Evolutionary conservation across 176 grass and related monocot species (phyloP), one percentile per base, ranked within the genome.

Genomic region (Alloteropsis semialata): DNA sequence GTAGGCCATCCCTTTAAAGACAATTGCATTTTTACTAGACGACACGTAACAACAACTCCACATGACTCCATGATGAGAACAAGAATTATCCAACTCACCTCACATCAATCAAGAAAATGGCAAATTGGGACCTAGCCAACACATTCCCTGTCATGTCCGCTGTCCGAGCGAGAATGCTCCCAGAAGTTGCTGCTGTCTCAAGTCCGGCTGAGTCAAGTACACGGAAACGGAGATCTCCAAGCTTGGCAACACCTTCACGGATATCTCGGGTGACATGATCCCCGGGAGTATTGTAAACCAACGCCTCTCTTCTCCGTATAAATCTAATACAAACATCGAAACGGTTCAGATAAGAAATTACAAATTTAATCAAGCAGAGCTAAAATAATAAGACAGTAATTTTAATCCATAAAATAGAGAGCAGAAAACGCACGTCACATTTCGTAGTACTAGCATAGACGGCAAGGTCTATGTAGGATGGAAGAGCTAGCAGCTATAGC

Each of bases 41-140:
- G 75, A 70, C 71, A 56, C 59, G 59, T 33, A 44, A 32, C 50
- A 48, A 75, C 29, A 30, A 18, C 22, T 77, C 29, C 9, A 65
- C 29, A 54, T 28, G 16, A 83, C 16, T 73, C 58, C 19, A 86
- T 38, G 55, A 61, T 38, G 27, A 76, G 14, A 44, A 67, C 53
- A 90, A 61, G 37, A 66, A 15, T 76, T 67, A 76, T 24, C 13
- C 41, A 5, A 80, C 85, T 62, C 83, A 98, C 92, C 95, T 95
- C 74, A 98, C 90, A 88, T 98, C 96, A 78, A 98, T 95, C 89
- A 98, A 86, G 87, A 98, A 95, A 75, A 98, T 93, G 45, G 96
- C 92, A 43, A 95, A 92, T 73, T 95, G 92, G 55, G 96, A 93
- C 64, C 92, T 95, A 25, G 85, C 78, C 46, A 98, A 70, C 63